phyloP scores from a whole-genome alignment of 768 basidiomycete species.

The Boletus pseudo-olivaceus region DNA sequence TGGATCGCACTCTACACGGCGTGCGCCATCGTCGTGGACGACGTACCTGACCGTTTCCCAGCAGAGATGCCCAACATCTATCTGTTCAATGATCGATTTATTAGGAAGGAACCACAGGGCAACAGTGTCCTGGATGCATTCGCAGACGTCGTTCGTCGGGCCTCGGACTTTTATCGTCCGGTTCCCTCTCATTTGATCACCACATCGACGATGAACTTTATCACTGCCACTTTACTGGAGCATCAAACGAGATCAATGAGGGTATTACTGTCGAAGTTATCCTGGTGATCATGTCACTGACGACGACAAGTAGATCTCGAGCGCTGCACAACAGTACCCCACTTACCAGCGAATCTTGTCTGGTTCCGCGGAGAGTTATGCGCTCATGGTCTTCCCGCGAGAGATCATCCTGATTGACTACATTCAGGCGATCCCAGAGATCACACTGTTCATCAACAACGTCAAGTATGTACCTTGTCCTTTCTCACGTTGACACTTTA shows the following conservation, averaged over 20 bases:
- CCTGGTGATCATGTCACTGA: not conserved
- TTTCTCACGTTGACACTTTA: not conserved
- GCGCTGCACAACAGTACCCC: slow-evolving; percentile 24
- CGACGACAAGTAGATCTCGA: slow-evolving; percentile 11
- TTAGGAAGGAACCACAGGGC: slow-evolving; percentile 25
- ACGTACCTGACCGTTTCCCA: slow-evolving; percentile 26
- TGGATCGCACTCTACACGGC: slow-evolving; percentile 41
- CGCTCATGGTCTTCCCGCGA: slow-evolving; percentile 34
- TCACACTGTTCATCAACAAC: slow-evolving; percentile 31
- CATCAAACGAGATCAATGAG: slow-evolving; percentile 27
- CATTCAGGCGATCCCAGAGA: slow-evolving; percentile 38
- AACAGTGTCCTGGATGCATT: slow-evolving; percentile 33
- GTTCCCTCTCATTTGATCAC: slow-evolving; percentile 35
- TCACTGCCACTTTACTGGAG: slow-evolving; percentile 35
- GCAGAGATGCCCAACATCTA: slow-evolving; percentile 22
- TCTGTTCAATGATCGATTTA: slow-evolving; percentile 35
- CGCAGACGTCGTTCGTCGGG: slow-evolving; percentile 31
- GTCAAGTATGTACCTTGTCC: slow-evolving; percentile 32
- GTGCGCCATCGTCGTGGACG: slow-evolving; percentile 37
- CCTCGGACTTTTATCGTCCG: slow-evolving; percentile 25
- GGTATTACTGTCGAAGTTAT: slow-evolving; percentile 7
- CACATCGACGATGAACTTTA: slow-evolving; percentile 34
- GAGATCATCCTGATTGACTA: slow-evolving; percentile 32
- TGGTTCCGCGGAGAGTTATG: slow-evolving; percentile 35
- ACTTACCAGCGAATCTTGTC: slow-evolving; percentile 28